These are phyloP conservation scores for Phyllosticta citrichinensis DNA, from an alignment of 2,329 filamentous ascomycete genomes.

Conservation along the genomic window DNA sequence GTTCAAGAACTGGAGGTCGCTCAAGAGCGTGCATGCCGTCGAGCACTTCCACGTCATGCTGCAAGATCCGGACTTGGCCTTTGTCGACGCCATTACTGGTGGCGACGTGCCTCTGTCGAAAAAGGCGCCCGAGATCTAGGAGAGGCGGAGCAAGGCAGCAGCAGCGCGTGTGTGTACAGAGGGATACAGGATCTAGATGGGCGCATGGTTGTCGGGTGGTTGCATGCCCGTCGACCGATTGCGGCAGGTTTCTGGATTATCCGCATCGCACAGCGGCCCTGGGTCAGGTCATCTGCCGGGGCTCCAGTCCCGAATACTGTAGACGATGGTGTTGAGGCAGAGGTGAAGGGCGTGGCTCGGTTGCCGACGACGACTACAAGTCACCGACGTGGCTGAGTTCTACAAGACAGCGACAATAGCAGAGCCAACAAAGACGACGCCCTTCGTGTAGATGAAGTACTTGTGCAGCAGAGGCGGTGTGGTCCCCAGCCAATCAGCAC, in stretches of 20 bases:
- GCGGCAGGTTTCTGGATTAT: neutral
- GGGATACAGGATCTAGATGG: too few species aligned
- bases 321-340: too few species aligned
- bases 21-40: constrained; percentile 78
- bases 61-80: constrained; percentile 59
- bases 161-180: neutral
- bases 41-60: constrained; percentile 97
- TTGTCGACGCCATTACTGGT: constrained; percentile 60
- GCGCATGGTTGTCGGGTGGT: neutral
- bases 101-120: constrained; percentile 56
- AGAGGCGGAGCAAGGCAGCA: neutral
- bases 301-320: too few species aligned
- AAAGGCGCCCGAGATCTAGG: constrained; percentile 7
- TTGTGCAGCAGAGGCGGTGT: neutral
- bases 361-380: neutral
- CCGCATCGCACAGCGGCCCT: neutral
- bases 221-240: neutral
- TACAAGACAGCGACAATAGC: neutral
- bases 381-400: neutral
- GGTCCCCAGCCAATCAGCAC: neutral
- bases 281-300: too few species aligned
- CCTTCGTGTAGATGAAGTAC: neutral
- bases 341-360: neutral
- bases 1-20: constrained; percentile 84
- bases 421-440: neutral